Conservation (phyloP, 148 eudicot species). For the Rhododendron williamsianum region DNA sequence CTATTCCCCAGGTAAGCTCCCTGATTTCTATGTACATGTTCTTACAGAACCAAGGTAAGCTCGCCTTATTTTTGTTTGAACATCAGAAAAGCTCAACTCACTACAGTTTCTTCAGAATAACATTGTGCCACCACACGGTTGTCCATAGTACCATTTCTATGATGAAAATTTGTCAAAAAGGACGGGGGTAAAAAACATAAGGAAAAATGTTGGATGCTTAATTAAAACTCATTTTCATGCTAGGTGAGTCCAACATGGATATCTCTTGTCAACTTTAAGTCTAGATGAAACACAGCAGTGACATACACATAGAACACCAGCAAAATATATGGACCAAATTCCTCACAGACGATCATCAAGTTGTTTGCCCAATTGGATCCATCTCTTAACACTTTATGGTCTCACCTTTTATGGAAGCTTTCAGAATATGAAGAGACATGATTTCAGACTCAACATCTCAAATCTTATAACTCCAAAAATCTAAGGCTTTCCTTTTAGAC, state of each 20-base stretch:
- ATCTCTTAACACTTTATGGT: not conserved
- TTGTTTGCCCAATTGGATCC: not conserved
- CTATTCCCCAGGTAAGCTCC: not conserved
- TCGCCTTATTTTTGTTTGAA: not conserved
- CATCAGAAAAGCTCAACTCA: not conserved
- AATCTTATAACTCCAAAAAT: not conserved
- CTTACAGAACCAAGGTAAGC: not conserved
- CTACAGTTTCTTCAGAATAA: not conserved
- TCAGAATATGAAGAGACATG: not conserved
- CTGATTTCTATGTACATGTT: not conserved
- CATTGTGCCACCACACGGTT: not conserved
- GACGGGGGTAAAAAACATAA: not conserved
- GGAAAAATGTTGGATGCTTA: not conserved
- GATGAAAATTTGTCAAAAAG: not conserved
- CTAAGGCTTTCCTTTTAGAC: not conserved
- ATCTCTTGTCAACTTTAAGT: not conserved
- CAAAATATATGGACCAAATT: not conserved
- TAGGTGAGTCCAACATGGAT: not conserved
- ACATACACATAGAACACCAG: not conserved
- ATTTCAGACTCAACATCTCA: not conserved
- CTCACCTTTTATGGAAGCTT: not conserved
- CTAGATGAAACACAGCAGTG: not conserved
- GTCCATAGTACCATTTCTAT: not conserved
- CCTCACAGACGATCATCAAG: not conserved
- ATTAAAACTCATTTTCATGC: not conserved